Base-by-base conservation (phyloP, 352 stramenopile genomes). In the Pythium diclinum region DNA sequence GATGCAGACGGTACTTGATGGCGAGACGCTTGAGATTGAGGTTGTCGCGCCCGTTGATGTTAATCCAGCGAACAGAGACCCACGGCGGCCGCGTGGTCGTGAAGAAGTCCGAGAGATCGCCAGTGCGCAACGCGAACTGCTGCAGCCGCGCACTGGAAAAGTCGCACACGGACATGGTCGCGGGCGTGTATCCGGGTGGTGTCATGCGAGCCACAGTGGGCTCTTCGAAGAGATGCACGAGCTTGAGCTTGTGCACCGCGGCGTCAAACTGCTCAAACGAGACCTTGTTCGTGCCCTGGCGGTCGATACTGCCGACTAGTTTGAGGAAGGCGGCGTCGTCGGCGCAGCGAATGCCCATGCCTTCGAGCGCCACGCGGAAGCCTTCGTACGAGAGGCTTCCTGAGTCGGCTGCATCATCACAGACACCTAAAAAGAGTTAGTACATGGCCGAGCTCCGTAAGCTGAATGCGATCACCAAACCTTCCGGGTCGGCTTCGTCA, bases 51-150 rank as follows among this genome's bases (percentile, higher is more conserved):
- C 84, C 79, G 63, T 91, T 79, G 55, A 96, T 68, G 71, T 96
- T 94, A 62, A 95, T 94, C 86, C 86, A 96, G 13, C 88, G 88
- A 46, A 92, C 81, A 5, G 81, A 87, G n/a, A 91, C 86, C 87
- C 87, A 94, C 14, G 78, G 60, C 30, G 86, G 83, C 6, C 85
- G 77, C 59, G 85, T 78, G 19, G 75, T 68, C 53, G 86, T 94
- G 65, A 94, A 94, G 59, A 91, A 94, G 32, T 74, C 73, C 6
- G 81, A 82, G 32, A 91, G 56, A 8, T 87, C 79, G 6, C 65
- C 60, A 19, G 76, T 71, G 40, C 74, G 68, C 16, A 94, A 61
- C 19, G 67, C 61, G 57, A 92, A 91, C 63, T 87, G 85, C 69
- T 93, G 76, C 52, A 92, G 60, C 10, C 79, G 75, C 6, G 78